Conservation (phyloP, 345 rosid genomes). For the Odontarrhena argentea region DNA sequence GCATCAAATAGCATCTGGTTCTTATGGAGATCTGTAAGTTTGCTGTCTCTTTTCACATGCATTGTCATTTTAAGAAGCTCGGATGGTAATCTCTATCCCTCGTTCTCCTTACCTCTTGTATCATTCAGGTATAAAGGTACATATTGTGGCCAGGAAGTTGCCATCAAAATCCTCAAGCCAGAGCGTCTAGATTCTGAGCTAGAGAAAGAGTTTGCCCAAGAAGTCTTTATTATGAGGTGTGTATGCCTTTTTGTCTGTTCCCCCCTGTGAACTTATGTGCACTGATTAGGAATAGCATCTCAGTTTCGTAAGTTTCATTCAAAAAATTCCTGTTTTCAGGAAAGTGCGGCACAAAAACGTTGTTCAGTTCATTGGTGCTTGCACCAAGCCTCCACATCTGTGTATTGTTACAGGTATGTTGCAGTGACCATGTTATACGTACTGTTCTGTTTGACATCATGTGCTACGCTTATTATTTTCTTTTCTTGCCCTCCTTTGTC, state of each 20-base stretch:
- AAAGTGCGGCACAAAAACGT: conserved; percentile 96
- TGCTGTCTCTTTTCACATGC: conserved; percentile 19
- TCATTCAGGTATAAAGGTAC: conserved; percentile 83
- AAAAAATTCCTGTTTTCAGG: conserved; percentile 49
- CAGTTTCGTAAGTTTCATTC: conserved; percentile 16
- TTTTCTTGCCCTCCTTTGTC: conserved; percentile 9
- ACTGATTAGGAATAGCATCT: conserved; percentile 13
- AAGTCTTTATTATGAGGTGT: conserved; percentile 96
- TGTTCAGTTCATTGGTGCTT: conserved; percentile 97
- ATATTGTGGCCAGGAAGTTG: conserved; percentile 94
- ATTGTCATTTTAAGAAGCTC: conserved; percentile 20
- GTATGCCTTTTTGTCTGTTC: conserved; percentile 21
- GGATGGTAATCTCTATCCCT: conserved; percentile 6
- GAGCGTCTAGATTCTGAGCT: conserved; percentile 81
- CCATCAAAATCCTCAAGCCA: conserved; percentile 93
- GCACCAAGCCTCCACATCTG: conserved; percentile 90
- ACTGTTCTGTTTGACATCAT: conserved; percentile 13
- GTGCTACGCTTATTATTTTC: conserved; percentile 11
- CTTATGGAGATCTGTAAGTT: conserved; percentile 97
- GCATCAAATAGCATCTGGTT: conserved; percentile 89
- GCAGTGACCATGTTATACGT: conserved; percentile 14
- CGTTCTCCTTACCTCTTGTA: conserved; percentile 17
- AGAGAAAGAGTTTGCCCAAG: conserved; percentile 95
- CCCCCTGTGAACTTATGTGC: conserved; percentile 17
- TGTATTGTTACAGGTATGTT: conserved; percentile 85